Base-by-base conservation (phyloP, 1,284 basidiomycete species). In the Boletus smithii region DNA sequence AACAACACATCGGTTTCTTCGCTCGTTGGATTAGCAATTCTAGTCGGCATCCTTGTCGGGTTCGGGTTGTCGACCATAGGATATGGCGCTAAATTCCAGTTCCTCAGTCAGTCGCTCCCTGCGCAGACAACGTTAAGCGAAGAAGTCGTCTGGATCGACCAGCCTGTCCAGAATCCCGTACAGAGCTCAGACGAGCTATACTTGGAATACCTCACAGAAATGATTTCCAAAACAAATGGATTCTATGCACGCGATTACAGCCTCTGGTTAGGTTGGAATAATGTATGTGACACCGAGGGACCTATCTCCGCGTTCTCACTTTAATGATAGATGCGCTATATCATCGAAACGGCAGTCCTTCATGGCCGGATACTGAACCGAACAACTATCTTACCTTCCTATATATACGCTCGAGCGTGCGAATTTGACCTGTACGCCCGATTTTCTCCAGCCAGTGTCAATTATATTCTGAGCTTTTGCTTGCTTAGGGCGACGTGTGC, bases 361-460 rank as follows among this genome's bases (percentile, higher is more conserved):
- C 69, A 74, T 24, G 72, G 69, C 14, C 51, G 59, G 5, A 47
- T 74, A 38, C 49, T 71, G 7, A 66, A 66, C 26, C 56, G 72
- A 31, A 70, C 69, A 5, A 64, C 69, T 1, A 60, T 73, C 44
- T 36, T 74, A 16, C 72, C 72, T 1, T 68, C 69, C 5, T 66
- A 64, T 42, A 58, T 75, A 8, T 74, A 74, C 42, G 72, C 73
- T 8, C 61, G 73, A 13, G 59, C 63, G 1, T 73, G 73, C 52
- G 72, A 71, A 42, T 70, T 65, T 23, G 62, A 69, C 20, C 48
- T 57, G 63, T 65, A 40, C n/a, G 68, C n/a, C n/a, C 34, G 26
- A 13, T 7, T 16, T 39, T 13, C 11, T 7, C 31, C 42, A 8
- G 11, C 1, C 6, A 13, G 22, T 16, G 2, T 11, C 27, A 24